phyloP scores from a whole-genome alignment of 2,329 filamentous ascomycete species.

The Davidsoniella australis region DNA sequence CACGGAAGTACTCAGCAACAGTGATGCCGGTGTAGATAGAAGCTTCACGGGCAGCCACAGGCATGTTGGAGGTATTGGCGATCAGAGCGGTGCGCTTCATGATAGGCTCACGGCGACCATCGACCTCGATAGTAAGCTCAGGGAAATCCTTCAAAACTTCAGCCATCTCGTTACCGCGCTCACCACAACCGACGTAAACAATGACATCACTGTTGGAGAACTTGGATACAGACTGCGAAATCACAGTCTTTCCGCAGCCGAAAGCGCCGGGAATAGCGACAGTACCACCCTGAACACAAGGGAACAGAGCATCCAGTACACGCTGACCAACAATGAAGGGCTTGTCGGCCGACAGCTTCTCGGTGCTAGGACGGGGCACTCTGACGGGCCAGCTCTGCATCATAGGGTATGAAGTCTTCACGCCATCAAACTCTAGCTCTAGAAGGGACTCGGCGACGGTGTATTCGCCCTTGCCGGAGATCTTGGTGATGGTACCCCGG shows the following conservation, averaged over 20 bases:
- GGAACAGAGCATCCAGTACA: constrained; percentile 91
- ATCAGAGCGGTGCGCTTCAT: constrained; percentile 99
- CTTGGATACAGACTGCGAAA: constrained; percentile 95
- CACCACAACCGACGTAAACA: constrained; percentile 82
- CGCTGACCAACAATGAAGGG: constrained; percentile 95
- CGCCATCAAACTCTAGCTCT: constrained; percentile 92
- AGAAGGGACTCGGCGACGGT: constrained; percentile 88
- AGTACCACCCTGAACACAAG: constrained; percentile 89
- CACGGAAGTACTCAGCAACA: constrained; percentile 89
- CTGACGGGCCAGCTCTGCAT: constrained; percentile 98
- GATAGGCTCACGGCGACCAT: constrained; percentile 91
- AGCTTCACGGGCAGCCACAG: constrained; percentile 90
- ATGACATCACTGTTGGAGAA: constrained; percentile 99
- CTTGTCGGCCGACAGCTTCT: constrained; percentile 76
- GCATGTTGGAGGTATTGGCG: constrained; percentile 99
- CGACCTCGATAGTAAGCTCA: constrained; percentile 85
- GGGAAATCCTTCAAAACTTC: constrained; percentile 99
- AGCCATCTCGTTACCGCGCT: constrained; percentile 98
- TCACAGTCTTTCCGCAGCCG: constrained; percentile 98
- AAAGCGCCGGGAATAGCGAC: constrained; percentile 97
- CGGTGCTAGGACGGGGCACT: constrained; percentile 78
- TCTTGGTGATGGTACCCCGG: constrained; percentile 79
- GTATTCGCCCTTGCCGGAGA: constrained; percentile 78
- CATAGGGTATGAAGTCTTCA: constrained; percentile 88
- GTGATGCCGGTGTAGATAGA: constrained; percentile 97